Conservation (phyloP, 129 eudicot species). For the Escallonia herrerae region DNA sequence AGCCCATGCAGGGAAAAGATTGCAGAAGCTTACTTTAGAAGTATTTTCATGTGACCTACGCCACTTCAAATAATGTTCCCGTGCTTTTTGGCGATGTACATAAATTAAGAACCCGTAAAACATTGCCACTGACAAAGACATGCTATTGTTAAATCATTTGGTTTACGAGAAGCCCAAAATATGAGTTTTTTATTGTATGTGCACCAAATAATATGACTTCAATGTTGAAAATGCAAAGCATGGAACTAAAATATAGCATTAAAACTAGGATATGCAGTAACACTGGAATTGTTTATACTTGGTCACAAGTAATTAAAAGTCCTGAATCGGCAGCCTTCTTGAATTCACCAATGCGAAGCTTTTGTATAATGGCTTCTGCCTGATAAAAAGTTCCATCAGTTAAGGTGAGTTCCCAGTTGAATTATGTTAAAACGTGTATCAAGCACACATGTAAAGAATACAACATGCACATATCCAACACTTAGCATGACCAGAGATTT, state of each 20-base stretch:
- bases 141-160: no score
- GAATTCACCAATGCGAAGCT: constrained; percentile 53
- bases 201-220: constrained; percentile 4
- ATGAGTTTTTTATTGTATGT: neutral
- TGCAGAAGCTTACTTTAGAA: no score
- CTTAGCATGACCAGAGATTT: no score
- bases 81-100: no score
- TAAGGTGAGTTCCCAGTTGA: constrained; percentile 13
- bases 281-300: constrained; percentile 54
- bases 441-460: neutral
- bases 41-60: no score
- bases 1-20: no score
- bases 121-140: neutral
- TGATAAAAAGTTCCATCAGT: constrained; percentile 38
- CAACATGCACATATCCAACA: no score
- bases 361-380: constrained; percentile 66
- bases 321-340: constrained; percentile 61
- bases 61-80: no score
- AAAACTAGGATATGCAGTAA: constrained; percentile 9
- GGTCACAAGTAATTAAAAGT: constrained; percentile 84
- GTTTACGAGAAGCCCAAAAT: no score
- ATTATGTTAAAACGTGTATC: constrained; percentile 5
- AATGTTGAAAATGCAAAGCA: constrained; percentile 5
- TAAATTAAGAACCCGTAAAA: neutral
- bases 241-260: constrained; percentile 10